Evolutionary conservation across 2,329 filamentous ascomycete species (phyloP), one percentile per base, ranked within the genome.

Genomic region (Neurospora crassa): DNA sequence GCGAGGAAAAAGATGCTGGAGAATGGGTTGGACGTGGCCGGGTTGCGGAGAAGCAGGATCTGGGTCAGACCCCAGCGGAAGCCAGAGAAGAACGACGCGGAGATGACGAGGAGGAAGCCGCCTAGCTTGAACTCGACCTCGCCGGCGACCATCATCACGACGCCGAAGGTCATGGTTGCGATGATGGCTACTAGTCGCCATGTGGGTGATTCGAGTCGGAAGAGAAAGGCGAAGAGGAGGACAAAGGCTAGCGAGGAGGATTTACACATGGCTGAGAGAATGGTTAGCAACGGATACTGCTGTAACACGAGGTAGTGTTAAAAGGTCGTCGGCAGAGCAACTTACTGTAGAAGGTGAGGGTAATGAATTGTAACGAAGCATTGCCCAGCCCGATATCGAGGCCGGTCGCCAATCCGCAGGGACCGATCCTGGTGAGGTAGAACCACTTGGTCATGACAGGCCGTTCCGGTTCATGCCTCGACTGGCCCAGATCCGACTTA

Each of bases 21-120:
- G 81, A 99, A 98, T 0, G 96, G 96, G 78, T 99, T 99, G 67
- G 92, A 93, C 0, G 96, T 99, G 24, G 96, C 94, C 1, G 94
- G 94, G 81, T 97, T 97, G 76, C 94, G 91, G 40, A 98, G 88
- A 7, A 99, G 88, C 4, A 99, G 88, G 72, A 99, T 97, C 79
- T 99, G 96, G 0, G 96, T 98, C n/a, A 99, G 84, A n/a, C 89
- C 93, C 96, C 96, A 99, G 76, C 96, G 91, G 83, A 99, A 97
- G 70, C 96, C 96, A 1, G 94, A 97, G 79, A 97, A 97, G 82
- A 97, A 96, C 69, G 94, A 93, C 14, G 96, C 94, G 0, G 91
- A 90, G 80, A 99, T 98, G 82, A 98, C 92, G 74, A 99, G 90
- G 67, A 93, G 82, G 80, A 99, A 99, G 59, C 96, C 96, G 40